Percentiles rank a stretch among this genome's conserved stretches.
Evolutionary conservation across 1,284 basidiomycete genomes (phyloP).

Genomic region (Pyrrhoderma noxium): DNA sequence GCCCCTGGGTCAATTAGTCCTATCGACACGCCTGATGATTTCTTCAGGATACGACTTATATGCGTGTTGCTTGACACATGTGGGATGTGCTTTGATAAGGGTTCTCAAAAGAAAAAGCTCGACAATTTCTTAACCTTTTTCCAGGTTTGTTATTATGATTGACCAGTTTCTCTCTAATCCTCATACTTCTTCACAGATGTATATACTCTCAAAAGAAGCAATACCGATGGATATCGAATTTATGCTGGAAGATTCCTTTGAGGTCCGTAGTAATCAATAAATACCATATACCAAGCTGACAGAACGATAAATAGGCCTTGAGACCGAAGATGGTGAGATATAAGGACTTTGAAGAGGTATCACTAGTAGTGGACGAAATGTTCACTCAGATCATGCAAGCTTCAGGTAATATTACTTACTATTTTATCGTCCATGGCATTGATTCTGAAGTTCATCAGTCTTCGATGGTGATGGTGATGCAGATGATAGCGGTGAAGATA

Average conservation of each 20-base stretch:
- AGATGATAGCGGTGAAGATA: slow-evolving; percentile 47
- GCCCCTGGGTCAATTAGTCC: slow-evolving; percentile 71
- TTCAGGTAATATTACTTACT: slow-evolving; percentile 40
- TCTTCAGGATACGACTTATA: slow-evolving; percentile 88
- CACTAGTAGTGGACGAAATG: slow-evolving; percentile 83
- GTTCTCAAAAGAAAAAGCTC: slow-evolving; percentile 83
- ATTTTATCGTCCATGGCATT: too few species aligned
- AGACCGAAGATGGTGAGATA: slow-evolving; percentile 66
- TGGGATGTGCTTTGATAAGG: slow-evolving; percentile 96
- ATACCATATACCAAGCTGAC: slow-evolving; percentile 7
- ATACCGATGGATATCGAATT: slow-evolving; percentile 97
- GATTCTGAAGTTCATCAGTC: neutral
- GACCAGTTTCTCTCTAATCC: neutral
- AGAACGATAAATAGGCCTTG: slow-evolving; percentile 48
- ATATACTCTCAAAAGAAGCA: slow-evolving; percentile 79
- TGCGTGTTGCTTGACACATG: slow-evolving; percentile 93
- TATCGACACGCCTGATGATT: slow-evolving; percentile 92
- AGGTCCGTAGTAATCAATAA: slow-evolving; percentile 43
- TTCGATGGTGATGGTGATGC: slow-evolving; percentile 23
- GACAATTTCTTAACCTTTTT: slow-evolving; percentile 92
- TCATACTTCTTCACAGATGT: slow-evolving; percentile 51
- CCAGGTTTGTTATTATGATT: slow-evolving; percentile 50
- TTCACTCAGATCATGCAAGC: slow-evolving; percentile 59
- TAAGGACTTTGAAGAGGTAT: slow-evolving; percentile 80
- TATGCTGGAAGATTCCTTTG: slow-evolving; percentile 90